A percentile compares a stretch with the other conserved stretches of the same genome.
phyloP scores from a whole-genome alignment of 352 stramenopile species.

The Globisporangium apiculatum region DNA sequence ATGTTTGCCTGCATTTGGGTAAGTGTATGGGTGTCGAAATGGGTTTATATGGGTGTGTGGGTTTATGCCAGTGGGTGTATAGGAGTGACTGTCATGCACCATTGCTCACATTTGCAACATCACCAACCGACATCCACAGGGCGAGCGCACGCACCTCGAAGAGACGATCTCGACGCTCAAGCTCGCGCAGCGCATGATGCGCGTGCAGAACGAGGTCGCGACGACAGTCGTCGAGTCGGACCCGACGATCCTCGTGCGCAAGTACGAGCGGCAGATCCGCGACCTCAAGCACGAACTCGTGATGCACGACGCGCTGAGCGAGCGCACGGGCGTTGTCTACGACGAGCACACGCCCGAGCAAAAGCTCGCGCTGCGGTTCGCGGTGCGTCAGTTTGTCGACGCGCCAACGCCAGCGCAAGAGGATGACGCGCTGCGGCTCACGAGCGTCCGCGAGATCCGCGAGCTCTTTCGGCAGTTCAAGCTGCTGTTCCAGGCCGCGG shows the following conservation, averaged over 20 bases:
- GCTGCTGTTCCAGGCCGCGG: conserved; percentile 58
- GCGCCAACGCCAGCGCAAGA: conserved; percentile 67
- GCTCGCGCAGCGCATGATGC: conserved; percentile 91
- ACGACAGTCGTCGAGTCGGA: conserved; percentile 81
- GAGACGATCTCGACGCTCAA: conserved; percentile 93
- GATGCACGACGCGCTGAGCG: conserved; percentile 92
- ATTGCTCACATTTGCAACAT: no score
- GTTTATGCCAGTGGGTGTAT: no score
- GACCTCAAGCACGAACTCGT: conserved; percentile 91
- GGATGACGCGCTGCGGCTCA: conserved; percentile 61
- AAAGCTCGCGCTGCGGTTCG: conserved; percentile 69
- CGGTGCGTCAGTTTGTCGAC: conserved; percentile 71
- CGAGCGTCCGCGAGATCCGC: conserved; percentile 86
- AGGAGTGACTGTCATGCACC: no score
- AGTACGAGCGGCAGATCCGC: conserved; percentile 89
- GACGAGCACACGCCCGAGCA: conserved; percentile 90
- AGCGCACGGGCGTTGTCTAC: conserved; percentile 78
- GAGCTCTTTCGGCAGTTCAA: conserved; percentile 93
- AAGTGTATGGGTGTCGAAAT: background rate
- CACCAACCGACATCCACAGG: conserved; percentile 15
- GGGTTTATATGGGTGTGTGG: no score
- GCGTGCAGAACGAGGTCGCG: conserved; percentile 86
- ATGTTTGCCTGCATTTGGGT: conserved; percentile 93
- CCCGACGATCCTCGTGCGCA: conserved; percentile 74
- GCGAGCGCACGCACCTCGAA: conserved; percentile 88